Evolutionary conservation across 2,329 filamentous ascomycete species (phyloP).

Genomic region (Colletotrichum salicis): DNA sequence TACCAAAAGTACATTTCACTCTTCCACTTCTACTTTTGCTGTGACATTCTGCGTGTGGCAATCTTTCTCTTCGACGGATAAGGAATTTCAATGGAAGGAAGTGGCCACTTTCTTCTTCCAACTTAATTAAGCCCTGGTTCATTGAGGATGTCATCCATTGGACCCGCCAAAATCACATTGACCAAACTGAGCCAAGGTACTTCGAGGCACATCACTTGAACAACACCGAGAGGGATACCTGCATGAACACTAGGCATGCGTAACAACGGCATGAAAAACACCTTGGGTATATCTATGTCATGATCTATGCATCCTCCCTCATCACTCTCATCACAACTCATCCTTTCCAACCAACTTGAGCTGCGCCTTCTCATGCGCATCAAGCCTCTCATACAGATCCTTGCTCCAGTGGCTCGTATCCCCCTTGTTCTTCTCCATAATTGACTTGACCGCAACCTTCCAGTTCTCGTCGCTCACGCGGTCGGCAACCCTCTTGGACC

Average conservation of each 20-base stretch:
- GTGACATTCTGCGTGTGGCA: neutral
- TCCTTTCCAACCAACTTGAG: constrained; percentile 36
- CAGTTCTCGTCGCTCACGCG: constrained; percentile 33
- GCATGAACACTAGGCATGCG: neutral
- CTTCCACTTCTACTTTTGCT: neutral
- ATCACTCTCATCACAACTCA: constrained; percentile 38
- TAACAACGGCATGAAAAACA: neutral
- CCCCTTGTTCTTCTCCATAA: constrained; percentile 28
- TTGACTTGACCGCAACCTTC: constrained; percentile 26
- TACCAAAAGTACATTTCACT: constrained; percentile 26
- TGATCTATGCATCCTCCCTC: neutral
- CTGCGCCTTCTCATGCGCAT: constrained; percentile 33
- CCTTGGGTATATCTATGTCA: constrained; percentile 24
- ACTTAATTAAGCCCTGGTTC: neutral
- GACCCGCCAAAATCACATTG: neutral
- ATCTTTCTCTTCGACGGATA: accelerated
- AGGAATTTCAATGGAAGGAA: no score
- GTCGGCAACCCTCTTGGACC: constrained; percentile 29
- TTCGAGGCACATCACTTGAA: neutral
- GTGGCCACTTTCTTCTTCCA: neutral
- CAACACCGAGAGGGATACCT: neutral
- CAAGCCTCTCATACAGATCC: constrained; percentile 28
- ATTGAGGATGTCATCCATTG: neutral
- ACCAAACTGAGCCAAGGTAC: neutral
- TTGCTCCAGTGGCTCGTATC: constrained; percentile 35